These are phyloP conservation scores for Tolypocladium nubicola DNA, from an alignment of 2,329 filamentous ascomycete species.

Conservation along the genomic window DNA sequence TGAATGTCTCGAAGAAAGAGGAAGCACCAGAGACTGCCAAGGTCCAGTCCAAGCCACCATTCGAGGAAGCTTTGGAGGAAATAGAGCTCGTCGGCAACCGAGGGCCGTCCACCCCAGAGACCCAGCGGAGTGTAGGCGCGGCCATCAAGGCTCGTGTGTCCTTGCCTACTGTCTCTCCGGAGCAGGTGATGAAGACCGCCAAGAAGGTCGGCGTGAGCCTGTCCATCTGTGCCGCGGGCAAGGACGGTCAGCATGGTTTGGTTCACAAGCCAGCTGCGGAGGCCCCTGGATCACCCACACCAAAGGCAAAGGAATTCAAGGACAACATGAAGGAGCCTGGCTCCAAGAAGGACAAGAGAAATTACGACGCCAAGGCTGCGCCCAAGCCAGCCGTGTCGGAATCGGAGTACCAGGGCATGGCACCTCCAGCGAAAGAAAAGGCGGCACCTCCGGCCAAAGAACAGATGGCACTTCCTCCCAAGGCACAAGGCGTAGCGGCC, in stretches of 20 bases:
- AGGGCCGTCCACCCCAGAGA: constrained; percentile 2
- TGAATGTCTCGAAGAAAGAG: not conserved
- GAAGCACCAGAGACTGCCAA: constrained; percentile 1
- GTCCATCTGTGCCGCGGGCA: not conserved
- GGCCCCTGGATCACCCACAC: not conserved
- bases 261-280: not conserved
- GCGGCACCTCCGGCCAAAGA: not conserved
- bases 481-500: not conserved
- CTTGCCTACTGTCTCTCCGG: constrained; percentile 4
- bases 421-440: not conserved
- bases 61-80: constrained; percentile 14
- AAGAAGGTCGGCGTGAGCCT: not conserved
- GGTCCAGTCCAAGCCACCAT: constrained; percentile 17
- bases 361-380: too few species aligned
- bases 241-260: not conserved
- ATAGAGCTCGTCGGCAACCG: not conserved
- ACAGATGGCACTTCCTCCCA: not conserved
- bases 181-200: not conserved
- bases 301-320: not conserved
- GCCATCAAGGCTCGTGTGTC: constrained; percentile 11
- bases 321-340: not conserved
- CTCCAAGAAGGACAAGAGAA: not conserved
- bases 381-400: not conserved
- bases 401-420: not conserved
- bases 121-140: constrained; percentile 2